Percentiles rank a stretch among this genome's conserved stretches.
These are phyloP conservation scores for Prasinococcaceae sp. DNA, from an alignment of 139 green algal species.

Conservation along the genomic window DNA sequence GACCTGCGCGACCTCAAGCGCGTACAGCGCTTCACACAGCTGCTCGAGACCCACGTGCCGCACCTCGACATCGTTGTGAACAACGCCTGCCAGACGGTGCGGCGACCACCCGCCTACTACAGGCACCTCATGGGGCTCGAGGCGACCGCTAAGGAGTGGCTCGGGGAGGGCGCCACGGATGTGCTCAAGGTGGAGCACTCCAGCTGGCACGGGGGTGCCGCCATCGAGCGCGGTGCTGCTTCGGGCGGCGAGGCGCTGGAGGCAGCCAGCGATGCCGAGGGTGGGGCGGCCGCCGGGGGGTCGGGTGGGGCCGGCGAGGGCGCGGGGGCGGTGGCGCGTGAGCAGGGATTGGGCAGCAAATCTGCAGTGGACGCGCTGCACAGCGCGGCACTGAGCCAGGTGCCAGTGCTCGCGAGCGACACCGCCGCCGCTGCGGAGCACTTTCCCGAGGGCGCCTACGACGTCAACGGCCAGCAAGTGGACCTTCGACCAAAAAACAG, in stretches of 20 bases:
- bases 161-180: too few species aligned
- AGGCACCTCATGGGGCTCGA: constrained; percentile 6
- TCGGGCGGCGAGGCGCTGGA: too few species aligned
- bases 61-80: constrained; percentile 11
- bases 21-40: constrained; percentile 1
- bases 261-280: too few species aligned
- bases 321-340: neutral
- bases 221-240: neutral
- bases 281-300: too few species aligned
- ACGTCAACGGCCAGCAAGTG: constrained; percentile 18
- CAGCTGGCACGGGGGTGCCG: neutral
- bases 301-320: neutral
- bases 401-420: neutral
- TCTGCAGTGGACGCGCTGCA: neutral
- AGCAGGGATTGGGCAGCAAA: neutral
- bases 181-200: neutral
- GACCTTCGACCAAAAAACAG: constrained; percentile 5
- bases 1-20: constrained; percentile 10
- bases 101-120: constrained; percentile 13
- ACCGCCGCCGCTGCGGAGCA: neutral
- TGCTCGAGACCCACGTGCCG: neutral
- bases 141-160: neutral
- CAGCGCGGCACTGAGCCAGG: neutral
- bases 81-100: constrained; percentile 18
- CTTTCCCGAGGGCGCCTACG: constrained; percentile 1